These are phyloP conservation scores for Neopestalotiopsis clavispora DNA, from an alignment of 2,329 filamentous ascomycete genomes.

Conservation along the genomic window DNA sequence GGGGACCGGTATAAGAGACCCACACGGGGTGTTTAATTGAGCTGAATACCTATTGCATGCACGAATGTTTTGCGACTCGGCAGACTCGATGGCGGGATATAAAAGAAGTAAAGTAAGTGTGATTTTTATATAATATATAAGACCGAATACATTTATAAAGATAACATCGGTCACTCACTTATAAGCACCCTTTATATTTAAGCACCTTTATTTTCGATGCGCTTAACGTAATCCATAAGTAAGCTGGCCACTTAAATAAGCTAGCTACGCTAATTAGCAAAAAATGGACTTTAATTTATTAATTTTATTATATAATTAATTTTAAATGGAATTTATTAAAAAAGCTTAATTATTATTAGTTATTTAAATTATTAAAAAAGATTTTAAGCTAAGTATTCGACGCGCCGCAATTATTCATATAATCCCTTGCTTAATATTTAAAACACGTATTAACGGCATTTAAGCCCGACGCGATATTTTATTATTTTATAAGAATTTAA, in stretches of 20 bases:
- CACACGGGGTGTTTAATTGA: no score
- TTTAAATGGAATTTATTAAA: constrained; percentile 2
- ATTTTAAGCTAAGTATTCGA: neutral
- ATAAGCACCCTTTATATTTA: no score
- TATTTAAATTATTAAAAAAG: constrained; percentile 8
- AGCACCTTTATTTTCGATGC: no score
- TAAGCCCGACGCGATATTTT: neutral
- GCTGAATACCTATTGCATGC: no score
- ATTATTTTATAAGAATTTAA: neutral
- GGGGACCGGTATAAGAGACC: no score
- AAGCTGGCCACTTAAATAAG: no score
- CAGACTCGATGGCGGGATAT: no score
- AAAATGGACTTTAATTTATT: neutral
- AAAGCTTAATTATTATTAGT: neutral
- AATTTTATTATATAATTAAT: neutral
- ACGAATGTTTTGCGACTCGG: no score
- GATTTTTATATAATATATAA: no score
- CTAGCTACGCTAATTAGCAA: constrained; percentile 1
- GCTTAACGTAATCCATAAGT: constrained; percentile 7
- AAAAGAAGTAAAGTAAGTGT: no score
- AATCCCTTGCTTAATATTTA: neutral
- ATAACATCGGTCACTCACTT: no score
- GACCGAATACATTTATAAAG: no score
- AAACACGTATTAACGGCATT: neutral
- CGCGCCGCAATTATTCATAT: neutral